phyloP scores from a whole-genome alignment of 2,329 filamentous ascomycete species.

The Fusarium equiseti region DNA sequence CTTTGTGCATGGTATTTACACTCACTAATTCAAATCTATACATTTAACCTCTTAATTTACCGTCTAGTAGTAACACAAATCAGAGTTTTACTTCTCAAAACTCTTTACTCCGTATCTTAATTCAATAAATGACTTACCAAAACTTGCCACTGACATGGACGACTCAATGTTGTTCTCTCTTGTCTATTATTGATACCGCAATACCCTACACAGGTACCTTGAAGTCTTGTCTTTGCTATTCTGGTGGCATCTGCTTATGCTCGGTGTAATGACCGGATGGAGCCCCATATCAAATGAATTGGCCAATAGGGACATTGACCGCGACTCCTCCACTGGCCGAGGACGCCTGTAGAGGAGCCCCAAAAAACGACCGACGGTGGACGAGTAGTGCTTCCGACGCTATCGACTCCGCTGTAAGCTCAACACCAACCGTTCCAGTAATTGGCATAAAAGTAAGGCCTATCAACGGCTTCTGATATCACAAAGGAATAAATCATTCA shows the following conservation, averaged over 20 bases:
- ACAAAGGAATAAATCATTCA: background rate
- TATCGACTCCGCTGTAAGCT: background rate
- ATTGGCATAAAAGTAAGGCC: background rate
- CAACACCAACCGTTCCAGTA: background rate
- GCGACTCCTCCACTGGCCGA: accelerated
- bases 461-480: background rate
- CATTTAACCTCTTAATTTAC: too few species aligned
- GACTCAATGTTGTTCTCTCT: background rate
- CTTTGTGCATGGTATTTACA: accelerated
- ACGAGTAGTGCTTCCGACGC: background rate
- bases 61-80: background rate
- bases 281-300: accelerated
- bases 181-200: background rate
- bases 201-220: background rate
- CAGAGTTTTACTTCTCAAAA: background rate
- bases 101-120: accelerated
- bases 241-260: background rate
- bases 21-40: too few species aligned
- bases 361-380: background rate
- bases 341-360: background rate
- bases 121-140: accelerated
- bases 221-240: background rate
- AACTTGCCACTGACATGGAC: too few species aligned
- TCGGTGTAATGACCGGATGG: conserved; percentile 9
- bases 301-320: conserved; percentile 17